Evolutionary conservation across 73 alveolate genomes (phyloP), one percentile per base, ranked within the genome.

Genomic region (Paramecium caudatum): DNA sequence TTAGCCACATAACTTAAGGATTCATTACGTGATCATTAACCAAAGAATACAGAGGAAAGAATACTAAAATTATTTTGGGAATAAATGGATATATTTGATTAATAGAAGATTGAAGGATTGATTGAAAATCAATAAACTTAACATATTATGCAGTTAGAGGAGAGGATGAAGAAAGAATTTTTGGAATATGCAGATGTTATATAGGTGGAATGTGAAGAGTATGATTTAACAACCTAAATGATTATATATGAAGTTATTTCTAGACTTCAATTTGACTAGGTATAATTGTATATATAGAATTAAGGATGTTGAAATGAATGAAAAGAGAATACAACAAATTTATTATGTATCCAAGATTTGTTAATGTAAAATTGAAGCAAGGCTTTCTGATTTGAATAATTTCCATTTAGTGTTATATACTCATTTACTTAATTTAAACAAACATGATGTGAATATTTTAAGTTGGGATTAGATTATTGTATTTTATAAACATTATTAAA

Each of bases 41-140:
- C 80, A 0, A 55, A 55, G 30, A 55, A 55, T 27, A 55, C 80
- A 55, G 80, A 55, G 37, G 45, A 55, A 55, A 19, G 12, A 55
- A 55, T 55, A 55, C 37, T 55, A 55, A 55, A 55, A 55, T 23
- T 55, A 55, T 55, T 55, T 55, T 55, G 41, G 80, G 80, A 55
- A 55, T 55, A 19, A 23, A 55, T 55, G 1, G 80, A 55, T 55
- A 55, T 55, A 3, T 55, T 2, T 55, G 80, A 55, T 55, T 21
- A 55, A 55, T 37, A 55, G 80, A 55, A 55, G n/a, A 55, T 21
- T 27, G 80, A 55, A 55, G 9, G 23, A 23, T 10, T 55, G 4
- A 55, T 55, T 12, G 80, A 55, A 55, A 55, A 55, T 27, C n/a
- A 55, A 55, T 10, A 55, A 55, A 16, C 80, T 27, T 27, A 55